These are phyloP conservation scores for Piedraia hortae DNA, from an alignment of 2,329 filamentous ascomycete genomes.

Conservation along the genomic window DNA sequence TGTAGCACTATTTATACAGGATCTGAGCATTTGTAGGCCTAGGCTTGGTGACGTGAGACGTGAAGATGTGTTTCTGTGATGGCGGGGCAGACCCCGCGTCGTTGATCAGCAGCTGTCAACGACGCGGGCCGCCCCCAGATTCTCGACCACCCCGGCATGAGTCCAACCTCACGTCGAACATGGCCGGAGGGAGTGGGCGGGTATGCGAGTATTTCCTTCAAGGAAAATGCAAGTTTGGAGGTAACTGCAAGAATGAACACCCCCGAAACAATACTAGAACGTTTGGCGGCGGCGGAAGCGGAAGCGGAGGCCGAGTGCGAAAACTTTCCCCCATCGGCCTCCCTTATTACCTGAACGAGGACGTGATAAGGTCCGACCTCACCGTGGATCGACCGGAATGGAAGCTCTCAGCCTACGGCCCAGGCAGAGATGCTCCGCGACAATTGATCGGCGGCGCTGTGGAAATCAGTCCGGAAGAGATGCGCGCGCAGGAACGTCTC, in stretches of 20 bases:
- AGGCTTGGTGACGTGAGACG: too few species aligned
- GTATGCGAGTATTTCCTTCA: conserved; percentile 38
- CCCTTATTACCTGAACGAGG: conserved; percentile 20
- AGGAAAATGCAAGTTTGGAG: conserved; percentile 36
- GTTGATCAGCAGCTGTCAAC: too few species aligned
- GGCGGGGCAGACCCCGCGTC: too few species aligned
- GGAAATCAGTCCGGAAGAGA: conserved; percentile 73
- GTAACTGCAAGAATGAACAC: conserved; percentile 34
- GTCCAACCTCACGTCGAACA: too few species aligned
- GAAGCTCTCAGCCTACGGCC: conserved; percentile 67
- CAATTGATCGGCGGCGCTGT: conserved; percentile 63
- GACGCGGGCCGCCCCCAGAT: too few species aligned
- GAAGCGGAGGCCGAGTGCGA: conserved; percentile 3
- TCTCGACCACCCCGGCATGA: too few species aligned
- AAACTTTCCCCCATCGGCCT: neutral
- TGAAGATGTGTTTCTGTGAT: too few species aligned
- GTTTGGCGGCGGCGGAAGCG: conserved; percentile 4
- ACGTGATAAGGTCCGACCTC: conserved; percentile 23
- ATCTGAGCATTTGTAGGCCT: too few species aligned
- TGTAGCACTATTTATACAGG: too few species aligned
- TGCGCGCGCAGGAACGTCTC: conserved; percentile 45
- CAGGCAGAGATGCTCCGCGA: conserved; percentile 45
- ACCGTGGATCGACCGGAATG: conserved; percentile 42
- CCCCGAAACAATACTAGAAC: conserved; percentile 15
- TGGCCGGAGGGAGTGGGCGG: neutral